phyloP scores from a whole-genome alignment of 192 early-diverging fungal genomes.

The Gonapodya sp. region DNA sequence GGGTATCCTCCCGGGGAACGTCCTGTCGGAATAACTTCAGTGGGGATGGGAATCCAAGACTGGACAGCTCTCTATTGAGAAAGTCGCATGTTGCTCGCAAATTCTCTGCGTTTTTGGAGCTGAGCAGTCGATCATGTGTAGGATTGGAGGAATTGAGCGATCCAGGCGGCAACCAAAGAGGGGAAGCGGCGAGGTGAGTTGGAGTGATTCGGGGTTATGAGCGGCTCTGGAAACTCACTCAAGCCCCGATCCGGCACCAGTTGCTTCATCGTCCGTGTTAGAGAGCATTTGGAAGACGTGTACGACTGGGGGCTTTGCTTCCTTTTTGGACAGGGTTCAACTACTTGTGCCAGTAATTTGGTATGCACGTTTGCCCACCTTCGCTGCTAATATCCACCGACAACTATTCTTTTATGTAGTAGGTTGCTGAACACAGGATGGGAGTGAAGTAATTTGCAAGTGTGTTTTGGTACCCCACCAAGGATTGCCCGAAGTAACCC shows the following conservation, averaged over 20 bases:
- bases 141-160: too few relatives aligned
- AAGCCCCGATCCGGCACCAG: background rate
- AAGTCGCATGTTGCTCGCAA: slow-evolving; percentile 4
- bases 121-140: background rate
- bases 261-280: background rate
- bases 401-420: too few relatives aligned
- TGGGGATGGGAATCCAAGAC: background rate
- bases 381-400: too few relatives aligned
- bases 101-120: background rate
- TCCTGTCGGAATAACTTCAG: background rate
- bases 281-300: background rate
- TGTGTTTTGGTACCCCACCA: too few relatives aligned
- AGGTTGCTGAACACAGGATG: too few relatives aligned
- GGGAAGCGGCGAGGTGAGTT: background rate
- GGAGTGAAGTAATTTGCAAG: too few relatives aligned
- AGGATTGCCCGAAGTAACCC: too few relatives aligned
- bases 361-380: too few relatives aligned
- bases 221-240: background rate
- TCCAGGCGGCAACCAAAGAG: too few relatives aligned
- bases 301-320: too few relatives aligned
- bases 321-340: too few relatives aligned
- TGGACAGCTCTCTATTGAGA: slow-evolving; percentile 8
- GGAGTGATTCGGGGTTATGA: background rate
- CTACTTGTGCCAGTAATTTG: too few relatives aligned
- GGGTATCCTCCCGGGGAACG: background rate